Evolutionary conservation across 768 basidiomycete genomes (phyloP).

Genomic region (Gloeostereum incarnatum): DNA sequence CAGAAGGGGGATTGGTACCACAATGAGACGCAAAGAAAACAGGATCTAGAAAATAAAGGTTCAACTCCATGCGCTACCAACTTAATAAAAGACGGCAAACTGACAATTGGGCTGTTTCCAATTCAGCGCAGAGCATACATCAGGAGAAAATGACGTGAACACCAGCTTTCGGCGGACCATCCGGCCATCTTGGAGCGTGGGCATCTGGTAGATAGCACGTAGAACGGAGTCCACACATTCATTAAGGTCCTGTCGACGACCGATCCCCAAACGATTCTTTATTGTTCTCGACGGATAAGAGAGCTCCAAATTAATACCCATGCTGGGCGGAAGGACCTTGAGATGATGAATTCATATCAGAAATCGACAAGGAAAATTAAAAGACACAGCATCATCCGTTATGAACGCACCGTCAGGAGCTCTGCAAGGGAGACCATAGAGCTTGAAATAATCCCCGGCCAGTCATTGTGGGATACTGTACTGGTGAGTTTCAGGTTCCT

Average conservation of each 20-base stretch:
- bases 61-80: not conserved
- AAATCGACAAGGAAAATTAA: slow-evolving; percentile 4
- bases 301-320: slow-evolving; percentile 80
- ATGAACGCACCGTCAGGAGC: slow-evolving; percentile 56
- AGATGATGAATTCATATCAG: slow-evolving; percentile 7
- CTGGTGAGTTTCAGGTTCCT: slow-evolving; percentile 25
- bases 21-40: slow-evolving; percentile 92
- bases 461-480: slow-evolving; percentile 25
- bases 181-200: slow-evolving; percentile 38
- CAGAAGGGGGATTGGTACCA: slow-evolving; percentile 52
- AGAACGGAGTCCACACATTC: slow-evolving; percentile 78
- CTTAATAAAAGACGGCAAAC: slow-evolving; percentile 22
- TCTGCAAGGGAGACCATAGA: slow-evolving; percentile 67
- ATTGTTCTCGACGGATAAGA: slow-evolving; percentile 59
- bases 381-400: not conserved
- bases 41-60: slow-evolving; percentile 49
- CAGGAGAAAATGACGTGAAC: slow-evolving; percentile 89
- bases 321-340: slow-evolving; percentile 46
- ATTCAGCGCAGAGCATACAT: slow-evolving; percentile 84
- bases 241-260: slow-evolving; percentile 64
- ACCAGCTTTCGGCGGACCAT: slow-evolving; percentile 67
- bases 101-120: slow-evolving; percentile 99
- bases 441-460: slow-evolving; percentile 33
- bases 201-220: slow-evolving; percentile 69
- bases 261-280: slow-evolving; percentile 29